Evolutionary conservation across 108 stramenopile species (phyloP).

Genomic region (Stephanodiscus triporus): DNA sequence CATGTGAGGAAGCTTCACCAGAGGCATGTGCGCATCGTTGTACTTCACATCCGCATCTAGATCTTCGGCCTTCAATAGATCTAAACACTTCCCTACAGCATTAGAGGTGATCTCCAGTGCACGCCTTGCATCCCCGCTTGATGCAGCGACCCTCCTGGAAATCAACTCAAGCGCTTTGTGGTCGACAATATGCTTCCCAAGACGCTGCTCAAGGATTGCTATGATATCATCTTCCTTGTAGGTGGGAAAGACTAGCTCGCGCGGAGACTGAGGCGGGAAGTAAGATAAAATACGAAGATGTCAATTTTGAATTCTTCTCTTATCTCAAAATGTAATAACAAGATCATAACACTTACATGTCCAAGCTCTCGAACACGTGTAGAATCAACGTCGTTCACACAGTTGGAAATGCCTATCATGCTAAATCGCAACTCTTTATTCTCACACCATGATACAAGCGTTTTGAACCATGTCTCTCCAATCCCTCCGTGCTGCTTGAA

Average conservation of each 20-base stretch:
- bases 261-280: slow-evolving; percentile 18
- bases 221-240: slow-evolving; percentile 60
- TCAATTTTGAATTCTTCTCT: background rate
- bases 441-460: slow-evolving; percentile 48
- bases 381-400: slow-evolving; percentile 54
- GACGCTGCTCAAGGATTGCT: slow-evolving; percentile 53
- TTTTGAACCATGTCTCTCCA: slow-evolving; percentile 45
- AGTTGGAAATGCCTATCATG: slow-evolving; percentile 84
- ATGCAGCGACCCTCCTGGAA: slow-evolving; percentile 55
- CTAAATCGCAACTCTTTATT: slow-evolving; percentile 50
- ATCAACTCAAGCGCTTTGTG: slow-evolving; percentile 60
- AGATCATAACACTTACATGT: slow-evolving; percentile 54
- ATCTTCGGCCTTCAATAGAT: slow-evolving; percentile 11
- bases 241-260: slow-evolving; percentile 57
- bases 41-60: slow-evolving; percentile 1
- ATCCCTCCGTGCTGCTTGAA: slow-evolving; percentile 41
- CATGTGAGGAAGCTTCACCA: slow-evolving; percentile 65
- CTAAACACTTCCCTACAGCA: slow-evolving; percentile 41
- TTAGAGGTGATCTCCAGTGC: slow-evolving; percentile 56
- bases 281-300: slow-evolving; percentile 12
- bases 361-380: slow-evolving; percentile 53
- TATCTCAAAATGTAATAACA: background rate
- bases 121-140: slow-evolving; percentile 70
- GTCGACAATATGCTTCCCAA: slow-evolving; percentile 63
- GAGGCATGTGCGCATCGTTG: slow-evolving; percentile 29